phyloP scores from a whole-genome alignment of 2,329 filamentous ascomycete genomes.

The Hymenoscyphus scutula region DNA sequence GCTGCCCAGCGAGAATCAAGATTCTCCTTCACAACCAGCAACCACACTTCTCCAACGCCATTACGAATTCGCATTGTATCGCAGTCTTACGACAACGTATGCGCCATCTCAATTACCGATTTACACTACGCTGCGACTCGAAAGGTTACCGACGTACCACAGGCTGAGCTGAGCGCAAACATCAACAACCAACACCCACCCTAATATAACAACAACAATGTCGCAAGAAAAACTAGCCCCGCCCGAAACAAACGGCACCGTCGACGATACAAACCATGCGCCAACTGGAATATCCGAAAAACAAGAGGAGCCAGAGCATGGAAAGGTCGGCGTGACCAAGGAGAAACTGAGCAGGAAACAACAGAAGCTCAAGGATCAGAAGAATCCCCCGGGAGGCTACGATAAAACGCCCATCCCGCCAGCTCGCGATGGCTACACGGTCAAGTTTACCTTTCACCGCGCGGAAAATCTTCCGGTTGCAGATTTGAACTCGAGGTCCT shows the following conservation, averaged over 20 bases:
- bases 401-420: slow-evolving; percentile 75
- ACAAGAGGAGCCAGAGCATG: slow-evolving; percentile 13
- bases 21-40: neutral
- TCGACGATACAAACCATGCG: slow-evolving; percentile 9
- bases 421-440: slow-evolving; percentile 74
- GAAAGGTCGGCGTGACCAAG: slow-evolving; percentile 26
- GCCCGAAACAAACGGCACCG: slow-evolving; percentile 9
- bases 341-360: slow-evolving; percentile 35
- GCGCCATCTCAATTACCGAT: neutral
- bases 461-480: slow-evolving; percentile 79
- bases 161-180: neutral
- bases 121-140: neutral
- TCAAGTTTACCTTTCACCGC: slow-evolving; percentile 80
- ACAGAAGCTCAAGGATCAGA: slow-evolving; percentile 34
- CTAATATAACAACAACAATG: slow-evolving; percentile 12
- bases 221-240: slow-evolving; percentile 20
- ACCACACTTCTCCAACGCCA: neutral
- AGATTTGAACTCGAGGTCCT: slow-evolving; percentile 73
- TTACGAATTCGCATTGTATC: neutral
- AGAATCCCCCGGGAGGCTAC: slow-evolving; percentile 60
- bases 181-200: slow-evolving; percentile 5
- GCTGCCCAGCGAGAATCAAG: neutral
- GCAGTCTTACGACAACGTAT: neutral
- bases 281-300: slow-evolving; percentile 24
- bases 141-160: neutral